Evolutionary conservation across 2,329 filamentous ascomycete species (phyloP).

Genomic region (Gnomoniopsis sp.): DNA sequence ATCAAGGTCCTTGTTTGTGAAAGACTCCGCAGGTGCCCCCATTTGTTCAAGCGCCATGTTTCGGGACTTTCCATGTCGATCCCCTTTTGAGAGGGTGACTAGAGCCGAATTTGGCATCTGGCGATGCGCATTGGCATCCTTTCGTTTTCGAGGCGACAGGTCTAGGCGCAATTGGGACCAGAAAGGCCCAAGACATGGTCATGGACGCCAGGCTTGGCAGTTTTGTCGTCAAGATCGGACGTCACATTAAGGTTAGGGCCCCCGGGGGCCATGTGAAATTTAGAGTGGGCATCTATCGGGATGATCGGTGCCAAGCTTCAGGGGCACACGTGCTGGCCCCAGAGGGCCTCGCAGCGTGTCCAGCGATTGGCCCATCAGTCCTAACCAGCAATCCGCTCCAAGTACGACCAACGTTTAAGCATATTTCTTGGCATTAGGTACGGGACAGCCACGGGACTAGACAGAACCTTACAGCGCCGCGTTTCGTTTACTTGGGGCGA

Average conservation of each 20-base stretch:
- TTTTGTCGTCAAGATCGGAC: constrained; percentile 3
- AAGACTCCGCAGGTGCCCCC: background rate
- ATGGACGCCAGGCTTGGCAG: background rate
- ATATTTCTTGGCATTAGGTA: background rate
- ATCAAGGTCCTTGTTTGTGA: background rate
- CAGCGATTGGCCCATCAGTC: constrained; percentile 7
- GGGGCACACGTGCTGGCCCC: background rate
- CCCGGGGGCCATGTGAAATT: too few species aligned
- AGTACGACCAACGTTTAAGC: background rate
- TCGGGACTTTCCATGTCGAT: constrained; percentile 3
- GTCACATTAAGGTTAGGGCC: background rate
- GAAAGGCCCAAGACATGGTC: background rate
- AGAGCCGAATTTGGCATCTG: constrained; percentile 1
- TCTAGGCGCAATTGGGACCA: constrained; percentile 5
- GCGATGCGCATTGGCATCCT: constrained; percentile 2
- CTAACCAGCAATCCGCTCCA: background rate
- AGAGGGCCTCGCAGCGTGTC: background rate
- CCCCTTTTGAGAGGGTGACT: background rate
- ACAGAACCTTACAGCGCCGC: background rate
- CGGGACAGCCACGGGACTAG: too few species aligned
- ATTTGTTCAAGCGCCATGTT: background rate
- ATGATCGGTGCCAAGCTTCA: background rate
- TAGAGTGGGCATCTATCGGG: too few species aligned
- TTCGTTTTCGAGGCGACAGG: background rate
- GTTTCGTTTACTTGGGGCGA: constrained; percentile 13